Evolutionary conservation across 345 rosid genomes (phyloP), one percentile per base, ranked within the genome.

Genomic region (Conringia planisiliqua): DNA sequence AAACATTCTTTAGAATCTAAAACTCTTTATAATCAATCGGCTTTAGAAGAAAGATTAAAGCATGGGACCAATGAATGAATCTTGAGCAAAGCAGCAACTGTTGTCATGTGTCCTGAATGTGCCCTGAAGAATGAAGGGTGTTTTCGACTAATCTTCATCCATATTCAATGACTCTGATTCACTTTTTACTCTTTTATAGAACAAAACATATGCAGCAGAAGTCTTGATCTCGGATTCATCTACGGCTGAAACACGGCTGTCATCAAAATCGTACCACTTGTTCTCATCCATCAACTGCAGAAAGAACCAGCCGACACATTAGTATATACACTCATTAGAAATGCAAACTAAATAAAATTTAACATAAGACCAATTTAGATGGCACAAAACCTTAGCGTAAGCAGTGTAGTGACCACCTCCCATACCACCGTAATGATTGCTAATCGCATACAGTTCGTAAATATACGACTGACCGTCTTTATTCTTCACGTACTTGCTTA

Each of bases 321-420:
- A 61, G 47, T 36, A 24, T 3, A 32, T 7, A 29, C 10, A 66
- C 24, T 6, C 24, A 26, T 33, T 39, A 48, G 69, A n/a, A 13
- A 60, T 5, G 9, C 14, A 59, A 51, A 59, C 20, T 33, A 16
- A n/a, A 52, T 2, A 29, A 58, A 32, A 14, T 4, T 10, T 30
- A 40, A 5, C 13, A 62, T 29, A 51, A 47, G 17, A 22, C 6
- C 20, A 66, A 16, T 20, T 35, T 18, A 18, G 2, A 47, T 16
- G 70, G n/a, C 39, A 38, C 70, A 38, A 79, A 76, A 91, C 98
- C 98, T 94, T 94, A 7, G 96, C 90, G 73, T 83, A 87, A 27
- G 98, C 98, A 72, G 97, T 91, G 74, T 94, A 91, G 74, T 91
- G 98, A 68, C 98, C 98, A 24, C 96, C 96, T 48, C 97, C 96